Evolutionary conservation across 2,329 filamentous ascomycete species (phyloP).

Genomic region (Curvularia hawaiiensis): DNA sequence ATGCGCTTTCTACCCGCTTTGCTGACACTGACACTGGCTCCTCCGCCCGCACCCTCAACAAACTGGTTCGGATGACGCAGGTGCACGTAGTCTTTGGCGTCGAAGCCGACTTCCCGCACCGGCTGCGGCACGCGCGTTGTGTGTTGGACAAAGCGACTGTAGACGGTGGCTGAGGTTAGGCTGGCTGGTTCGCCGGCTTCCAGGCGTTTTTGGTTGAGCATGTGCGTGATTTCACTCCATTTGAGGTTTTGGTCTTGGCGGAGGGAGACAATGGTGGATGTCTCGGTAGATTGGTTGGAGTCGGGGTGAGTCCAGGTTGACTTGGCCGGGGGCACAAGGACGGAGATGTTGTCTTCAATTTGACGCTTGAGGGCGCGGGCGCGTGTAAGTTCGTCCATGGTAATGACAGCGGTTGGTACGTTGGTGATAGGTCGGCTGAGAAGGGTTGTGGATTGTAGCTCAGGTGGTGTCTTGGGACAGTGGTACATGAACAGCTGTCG

Average conservation of each 20-base stretch:
- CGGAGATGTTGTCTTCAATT: background rate
- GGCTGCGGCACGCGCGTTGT: background rate
- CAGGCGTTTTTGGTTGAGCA: background rate
- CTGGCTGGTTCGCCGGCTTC: background rate
- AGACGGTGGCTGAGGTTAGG: background rate
- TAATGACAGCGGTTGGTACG: background rate
- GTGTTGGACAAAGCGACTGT: background rate
- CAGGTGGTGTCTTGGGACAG: background rate
- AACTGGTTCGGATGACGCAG: conserved; percentile 26
- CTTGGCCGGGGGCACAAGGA: background rate
- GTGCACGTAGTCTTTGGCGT: conserved; percentile 42
- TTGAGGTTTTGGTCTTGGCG: background rate
- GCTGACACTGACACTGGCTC: conserved; percentile 1
- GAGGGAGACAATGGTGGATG: background rate
- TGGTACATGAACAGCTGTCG: background rate
- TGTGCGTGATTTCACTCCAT: background rate
- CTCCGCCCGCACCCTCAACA: background rate
- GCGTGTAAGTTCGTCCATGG: background rate
- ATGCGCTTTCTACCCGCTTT: conserved; percentile 31
- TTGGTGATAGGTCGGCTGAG: background rate
- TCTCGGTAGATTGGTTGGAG: background rate
- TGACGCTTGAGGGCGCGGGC: background rate
- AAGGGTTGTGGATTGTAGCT: background rate
- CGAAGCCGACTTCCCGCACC: conserved; percentile 25
- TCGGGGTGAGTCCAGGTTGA: background rate